Percentiles rank a stretch among this genome's conserved stretches.
Conservation (phyloP, 148 eudicot species). For the Pouteria glomerata region DNA sequence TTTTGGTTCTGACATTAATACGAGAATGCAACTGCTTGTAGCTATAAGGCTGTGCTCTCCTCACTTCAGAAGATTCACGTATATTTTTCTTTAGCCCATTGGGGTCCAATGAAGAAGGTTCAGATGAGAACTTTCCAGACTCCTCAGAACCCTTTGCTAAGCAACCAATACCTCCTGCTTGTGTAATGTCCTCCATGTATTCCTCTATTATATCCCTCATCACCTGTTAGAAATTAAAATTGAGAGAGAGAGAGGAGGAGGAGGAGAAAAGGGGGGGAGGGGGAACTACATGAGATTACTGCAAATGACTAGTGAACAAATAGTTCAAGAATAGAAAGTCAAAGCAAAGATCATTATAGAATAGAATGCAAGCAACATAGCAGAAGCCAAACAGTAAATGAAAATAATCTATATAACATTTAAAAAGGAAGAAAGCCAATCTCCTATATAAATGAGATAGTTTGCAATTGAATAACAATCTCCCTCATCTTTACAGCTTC, state of each 20-base stretch:
- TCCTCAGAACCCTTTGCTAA: constrained; percentile 32
- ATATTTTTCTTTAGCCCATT: constrained; percentile 14
- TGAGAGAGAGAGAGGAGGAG: not conserved
- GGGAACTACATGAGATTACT: not conserved
- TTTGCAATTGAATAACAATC: too few species aligned
- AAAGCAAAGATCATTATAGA: too few species aligned
- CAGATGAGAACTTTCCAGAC: constrained; percentile 22
- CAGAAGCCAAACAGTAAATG: not conserved
- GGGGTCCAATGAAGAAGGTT: constrained; percentile 22
- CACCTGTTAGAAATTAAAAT: constrained; percentile 36
- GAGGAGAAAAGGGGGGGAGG: too few species aligned
- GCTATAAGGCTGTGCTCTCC: constrained; percentile 21
- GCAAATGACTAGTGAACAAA: not conserved
- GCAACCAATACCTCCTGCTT: constrained; percentile 63
- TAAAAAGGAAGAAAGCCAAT: too few species aligned
- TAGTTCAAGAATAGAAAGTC: not conserved
- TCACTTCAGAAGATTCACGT: constrained; percentile 14
- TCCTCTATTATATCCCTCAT: constrained; percentile 89
- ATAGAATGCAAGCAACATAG: not conserved
- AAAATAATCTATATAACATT: not conserved
- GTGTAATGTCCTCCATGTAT: constrained; percentile 69
- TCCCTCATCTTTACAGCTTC: too few species aligned
- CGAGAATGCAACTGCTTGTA: constrained; percentile 23
- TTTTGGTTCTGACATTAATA: constrained; percentile 12
- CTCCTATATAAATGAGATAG: too few species aligned